Evolutionary conservation across 2,329 filamentous ascomycete species (phyloP).

Genomic region (Alternaria novae-zelandiae): DNA sequence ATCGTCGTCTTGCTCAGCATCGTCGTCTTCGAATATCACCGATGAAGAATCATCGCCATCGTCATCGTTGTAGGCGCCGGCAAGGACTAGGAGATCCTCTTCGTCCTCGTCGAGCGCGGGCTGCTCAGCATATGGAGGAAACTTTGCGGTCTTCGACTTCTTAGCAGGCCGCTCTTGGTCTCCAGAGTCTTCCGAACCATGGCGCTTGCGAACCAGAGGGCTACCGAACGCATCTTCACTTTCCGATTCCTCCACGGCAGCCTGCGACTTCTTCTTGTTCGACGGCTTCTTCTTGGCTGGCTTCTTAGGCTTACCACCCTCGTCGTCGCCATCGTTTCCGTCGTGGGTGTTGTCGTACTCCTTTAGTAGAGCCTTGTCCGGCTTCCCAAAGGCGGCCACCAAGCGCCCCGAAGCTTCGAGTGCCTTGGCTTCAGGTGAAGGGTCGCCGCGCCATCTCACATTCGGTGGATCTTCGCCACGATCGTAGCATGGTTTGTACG

Average conservation of each 20-base stretch:
- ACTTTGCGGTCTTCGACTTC: not conserved
- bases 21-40: not conserved
- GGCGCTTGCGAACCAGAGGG: not conserved
- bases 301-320: not conserved
- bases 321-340: not conserved
- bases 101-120: not conserved
- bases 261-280: not conserved
- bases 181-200: not conserved
- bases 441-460: constrained; percentile 11
- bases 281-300: not conserved
- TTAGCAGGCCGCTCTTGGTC: not conserved
- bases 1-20: not conserved
- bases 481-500: constrained; percentile 30
- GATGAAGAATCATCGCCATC: not conserved
- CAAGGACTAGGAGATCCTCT: not conserved
- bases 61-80: not conserved
- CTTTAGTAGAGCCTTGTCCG: constrained; percentile 1
- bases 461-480: constrained; percentile 14
- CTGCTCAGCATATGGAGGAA: not conserved
- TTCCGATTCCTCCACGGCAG: not conserved
- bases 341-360: constrained; percentile 1
- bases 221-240: not conserved
- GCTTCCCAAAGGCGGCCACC: constrained; percentile 7
- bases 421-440: constrained; percentile 5
- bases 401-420: not conserved